These are phyloP conservation scores for Vitis rotundifolia DNA, from an alignment of 164 flowering plant genomes.

Conservation along the genomic window DNA sequence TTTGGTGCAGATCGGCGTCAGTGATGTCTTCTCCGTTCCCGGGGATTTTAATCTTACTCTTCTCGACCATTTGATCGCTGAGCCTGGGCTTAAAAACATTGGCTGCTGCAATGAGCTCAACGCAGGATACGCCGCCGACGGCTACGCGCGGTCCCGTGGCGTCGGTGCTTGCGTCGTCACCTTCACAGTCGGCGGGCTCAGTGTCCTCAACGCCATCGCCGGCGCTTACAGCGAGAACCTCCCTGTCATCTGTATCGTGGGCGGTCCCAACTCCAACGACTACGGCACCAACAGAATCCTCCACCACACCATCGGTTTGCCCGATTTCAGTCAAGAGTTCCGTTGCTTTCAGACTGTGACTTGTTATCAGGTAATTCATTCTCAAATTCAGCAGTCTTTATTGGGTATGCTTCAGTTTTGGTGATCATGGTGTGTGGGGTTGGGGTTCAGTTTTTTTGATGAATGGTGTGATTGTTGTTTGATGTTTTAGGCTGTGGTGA, in stretches of 20 bases:
- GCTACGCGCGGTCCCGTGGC: slow-evolving; percentile 80
- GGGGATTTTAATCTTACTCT: slow-evolving; percentile 92
- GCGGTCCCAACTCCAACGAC: slow-evolving; percentile 90
- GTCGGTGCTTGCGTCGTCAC: slow-evolving; percentile 94
- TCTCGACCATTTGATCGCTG: slow-evolving; percentile 80
- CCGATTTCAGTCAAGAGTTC: slow-evolving; percentile 79
- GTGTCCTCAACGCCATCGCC: slow-evolving; percentile 85
- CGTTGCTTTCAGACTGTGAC: slow-evolving; percentile 85
- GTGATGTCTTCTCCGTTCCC: slow-evolving; percentile 84
- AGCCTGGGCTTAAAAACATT: slow-evolving; percentile 63
- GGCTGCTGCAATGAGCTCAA: slow-evolving; percentile 99
- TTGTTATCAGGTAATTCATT: slow-evolving; percentile 61
- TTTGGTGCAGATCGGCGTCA: slow-evolving; percentile 71
- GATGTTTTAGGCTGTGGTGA: slow-evolving; percentile 66
- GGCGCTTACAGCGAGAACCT: slow-evolving; percentile 94
- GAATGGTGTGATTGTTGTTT: background rate
- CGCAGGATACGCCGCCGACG: slow-evolving; percentile 97
- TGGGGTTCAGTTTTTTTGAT: background rate
- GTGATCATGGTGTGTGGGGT: background rate
- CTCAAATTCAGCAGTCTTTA: no score
- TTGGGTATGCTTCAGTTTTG: background rate
- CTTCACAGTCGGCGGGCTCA: slow-evolving; percentile 93
- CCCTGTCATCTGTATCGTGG: slow-evolving; percentile 78
- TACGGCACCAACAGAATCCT: slow-evolving; percentile 80
- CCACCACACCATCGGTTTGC: slow-evolving; percentile 86